A percentile compares a stretch with the other conserved stretches of the same genome.
phyloP scores from a whole-genome alignment of 805 yeast species.

The Hanseniaspora hatyaiensis region DNA sequence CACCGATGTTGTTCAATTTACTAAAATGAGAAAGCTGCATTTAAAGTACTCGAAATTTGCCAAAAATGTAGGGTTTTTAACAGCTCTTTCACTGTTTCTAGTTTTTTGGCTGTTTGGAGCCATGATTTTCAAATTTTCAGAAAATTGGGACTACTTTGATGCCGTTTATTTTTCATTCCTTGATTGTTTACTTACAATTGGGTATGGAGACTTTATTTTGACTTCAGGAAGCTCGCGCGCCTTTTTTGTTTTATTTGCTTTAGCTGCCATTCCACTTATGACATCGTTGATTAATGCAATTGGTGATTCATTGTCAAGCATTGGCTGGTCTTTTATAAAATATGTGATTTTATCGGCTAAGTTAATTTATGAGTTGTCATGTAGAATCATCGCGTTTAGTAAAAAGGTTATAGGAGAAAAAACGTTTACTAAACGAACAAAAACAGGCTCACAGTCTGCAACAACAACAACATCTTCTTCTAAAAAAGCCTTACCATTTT shows the following conservation, averaged over 20 bases:
- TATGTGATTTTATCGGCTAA: slow-evolving; percentile 3
- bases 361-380: neutral
- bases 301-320: slow-evolving; percentile 46
- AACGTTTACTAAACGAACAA: neutral
- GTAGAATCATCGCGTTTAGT: neutral
- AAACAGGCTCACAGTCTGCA: neutral
- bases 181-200: slow-evolving; percentile 61
- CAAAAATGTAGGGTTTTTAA: slow-evolving; percentile 30
- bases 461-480: slow-evolving; percentile 7
- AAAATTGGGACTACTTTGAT: slow-evolving; percentile 61
- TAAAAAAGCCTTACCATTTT: slow-evolving; percentile 5
- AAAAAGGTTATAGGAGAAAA: neutral
- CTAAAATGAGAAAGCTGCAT: slow-evolving; percentile 44
- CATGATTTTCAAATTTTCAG: slow-evolving; percentile 44
- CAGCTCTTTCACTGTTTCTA: slow-evolving; percentile 37
- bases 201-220: slow-evolving; percentile 73
- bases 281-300: slow-evolving; percentile 62
- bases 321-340: slow-evolving; percentile 21
- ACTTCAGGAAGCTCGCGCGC: slow-evolving; percentile 51
- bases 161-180: slow-evolving; percentile 66
- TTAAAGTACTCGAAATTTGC: slow-evolving; percentile 33
- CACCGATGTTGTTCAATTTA: slow-evolving; percentile 41
- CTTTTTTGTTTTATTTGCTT: slow-evolving; percentile 68
- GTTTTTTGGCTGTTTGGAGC: slow-evolving; percentile 68
- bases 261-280: slow-evolving; percentile 78